Base-by-base conservation (phyloP, 768 basidiomycete species). In the Leccinellum rugosiceps region DNA sequence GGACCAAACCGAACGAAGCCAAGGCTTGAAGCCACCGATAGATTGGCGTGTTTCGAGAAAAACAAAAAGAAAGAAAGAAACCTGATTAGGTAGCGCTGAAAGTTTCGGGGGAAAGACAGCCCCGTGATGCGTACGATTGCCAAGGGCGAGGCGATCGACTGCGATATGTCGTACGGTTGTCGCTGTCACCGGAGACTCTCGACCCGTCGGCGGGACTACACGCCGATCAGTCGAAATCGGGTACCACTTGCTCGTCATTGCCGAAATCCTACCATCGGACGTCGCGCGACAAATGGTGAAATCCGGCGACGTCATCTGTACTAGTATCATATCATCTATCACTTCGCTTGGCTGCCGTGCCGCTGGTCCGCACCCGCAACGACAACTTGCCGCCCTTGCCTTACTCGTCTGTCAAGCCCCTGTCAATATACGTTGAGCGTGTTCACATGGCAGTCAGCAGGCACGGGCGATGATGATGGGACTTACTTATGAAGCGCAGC, bases 1-100 rank as follows among this genome's bases (percentile, higher is more conserved):
- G 41, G 47, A 58, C 52, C 30, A 55, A 57, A 38, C 26, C 6
- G 47, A 31, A 46, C 34, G 31, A 28, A 30, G 54, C 48, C 47
- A 66, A 25, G 25, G 25, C 25, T 25, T 25, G 25, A 25, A 53
- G 43, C 43, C 4, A 43, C 30, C 41, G 19, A 43, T 19, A 43
- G 14, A 31, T 34, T 55, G 66, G 55, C 55, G 31, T 60, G 66
- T 63, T 65, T 62, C 53, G 49, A 55, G 55, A 32, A n/a, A 38
- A 17, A n/a, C n/a, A n/a, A 38, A 28, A 28, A 28, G 19, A 19
- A 19, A 21, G 19, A 43, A 43, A 60, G 19, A 17, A 41, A 32
- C 50, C 11, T 47, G 46, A 63, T 63, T 50, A 57, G 53, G 64
- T 66, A 64, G 67, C 63, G 61, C 26, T 43, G 52, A 41, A 44